Percentiles rank a stretch among this genome's conserved stretches.
Conservation (phyloP, 768 basidiomycete species). For the Rhizopogon vinicolor region DNA sequence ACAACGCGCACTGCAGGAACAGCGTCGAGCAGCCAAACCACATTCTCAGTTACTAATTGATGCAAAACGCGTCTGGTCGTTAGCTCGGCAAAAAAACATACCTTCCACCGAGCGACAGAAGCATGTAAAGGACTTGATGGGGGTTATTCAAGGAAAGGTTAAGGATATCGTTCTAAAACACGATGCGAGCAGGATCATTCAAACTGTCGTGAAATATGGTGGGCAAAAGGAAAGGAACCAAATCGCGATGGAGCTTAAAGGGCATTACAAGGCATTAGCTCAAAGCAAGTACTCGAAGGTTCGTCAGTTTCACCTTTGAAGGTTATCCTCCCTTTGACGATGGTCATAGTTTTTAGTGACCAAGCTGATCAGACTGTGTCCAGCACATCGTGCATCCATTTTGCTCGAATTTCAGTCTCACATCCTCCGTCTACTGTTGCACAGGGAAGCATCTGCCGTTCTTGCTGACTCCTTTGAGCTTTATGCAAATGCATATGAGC, state of each 20-base stretch:
- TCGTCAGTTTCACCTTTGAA: conserved; percentile 7
- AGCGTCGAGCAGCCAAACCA: conserved; percentile 74
- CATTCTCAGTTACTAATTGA: conserved; percentile 64
- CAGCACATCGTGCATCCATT: conserved; percentile 69
- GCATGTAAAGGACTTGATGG: conserved; percentile 71
- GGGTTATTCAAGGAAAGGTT: conserved; percentile 72
- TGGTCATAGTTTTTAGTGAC: conserved; percentile 64
- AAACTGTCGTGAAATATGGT: conserved; percentile 80
- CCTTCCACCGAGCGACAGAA: conserved; percentile 66
- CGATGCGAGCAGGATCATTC: conserved; percentile 84
- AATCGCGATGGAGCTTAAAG: conserved; percentile 80
- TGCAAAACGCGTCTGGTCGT: conserved; percentile 76
- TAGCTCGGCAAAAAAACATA: conserved; percentile 69
- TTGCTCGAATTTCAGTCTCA: conserved; percentile 74
- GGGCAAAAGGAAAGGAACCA: conserved; percentile 69
- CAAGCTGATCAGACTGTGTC: conserved; percentile 75
- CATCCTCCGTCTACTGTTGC: conserved; percentile 74
- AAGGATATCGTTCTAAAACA: conserved; percentile 88
- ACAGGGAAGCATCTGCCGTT: conserved; percentile 79
- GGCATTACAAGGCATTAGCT: conserved; percentile 69
- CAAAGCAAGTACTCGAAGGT: conserved; percentile 93
- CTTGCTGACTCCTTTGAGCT: conserved; percentile 89
- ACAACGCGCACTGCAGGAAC: conserved; percentile 61
- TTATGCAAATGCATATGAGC: conserved; percentile 81
- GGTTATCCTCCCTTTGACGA: not conserved